Evolutionary conservation across 345 rosid species (phyloP).

Genomic region (Murraya koenigii): DNA sequence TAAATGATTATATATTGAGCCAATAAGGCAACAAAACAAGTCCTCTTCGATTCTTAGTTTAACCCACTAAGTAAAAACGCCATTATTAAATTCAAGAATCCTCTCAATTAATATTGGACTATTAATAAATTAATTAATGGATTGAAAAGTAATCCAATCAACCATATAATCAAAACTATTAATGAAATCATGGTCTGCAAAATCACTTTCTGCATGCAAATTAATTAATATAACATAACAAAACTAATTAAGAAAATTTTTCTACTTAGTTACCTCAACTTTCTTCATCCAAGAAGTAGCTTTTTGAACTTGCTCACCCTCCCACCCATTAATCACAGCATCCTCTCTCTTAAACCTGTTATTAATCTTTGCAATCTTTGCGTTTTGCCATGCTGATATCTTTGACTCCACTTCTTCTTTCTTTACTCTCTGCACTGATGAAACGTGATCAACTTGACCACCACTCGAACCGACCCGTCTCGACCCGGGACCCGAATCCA

Average conservation of each 20-base stretch:
- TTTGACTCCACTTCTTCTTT: conserved; percentile 90
- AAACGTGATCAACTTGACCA: conserved; percentile 16
- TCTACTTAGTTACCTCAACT: conserved; percentile 60
- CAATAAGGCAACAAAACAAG: not conserved
- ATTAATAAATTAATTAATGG: not conserved
- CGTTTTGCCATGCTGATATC: conserved; percentile 95
- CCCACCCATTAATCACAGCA: conserved; percentile 89
- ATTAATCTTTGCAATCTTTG: conserved; percentile 79
- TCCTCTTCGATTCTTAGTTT: not conserved
- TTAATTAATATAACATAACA: not conserved
- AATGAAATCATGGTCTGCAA: not conserved
- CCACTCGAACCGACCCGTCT: conserved; percentile 20
- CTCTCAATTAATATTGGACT: not conserved
- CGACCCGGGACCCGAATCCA: conserved; percentile 24
- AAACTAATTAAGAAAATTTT: not conserved
- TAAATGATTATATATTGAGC: no score
- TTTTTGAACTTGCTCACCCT: conserved; percentile 74
- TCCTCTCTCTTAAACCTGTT: conserved; percentile 94
- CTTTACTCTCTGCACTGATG: conserved; percentile 77
- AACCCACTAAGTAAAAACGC: not conserved
- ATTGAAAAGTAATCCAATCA: not conserved
- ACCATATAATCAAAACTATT: not conserved
- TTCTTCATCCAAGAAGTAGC: conserved; percentile 87
- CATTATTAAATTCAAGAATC: not conserved
- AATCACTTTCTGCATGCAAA: not conserved